phyloP scores from a whole-genome alignment of 2,329 filamentous ascomycete genomes.

The Colletotrichum paranaense region DNA sequence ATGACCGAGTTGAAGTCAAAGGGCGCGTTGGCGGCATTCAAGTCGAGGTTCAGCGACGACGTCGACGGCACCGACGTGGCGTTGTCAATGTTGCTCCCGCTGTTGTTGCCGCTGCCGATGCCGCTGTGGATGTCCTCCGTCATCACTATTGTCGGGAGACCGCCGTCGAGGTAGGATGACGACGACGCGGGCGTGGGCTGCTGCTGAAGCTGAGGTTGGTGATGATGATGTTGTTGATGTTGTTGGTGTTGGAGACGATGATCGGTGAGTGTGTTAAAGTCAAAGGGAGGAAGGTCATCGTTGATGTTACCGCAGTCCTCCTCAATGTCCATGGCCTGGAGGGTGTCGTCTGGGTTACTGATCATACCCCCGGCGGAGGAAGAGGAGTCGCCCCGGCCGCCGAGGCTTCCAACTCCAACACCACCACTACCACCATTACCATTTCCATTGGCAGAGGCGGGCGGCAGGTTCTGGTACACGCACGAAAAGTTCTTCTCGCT shows the following conservation, averaged over 20 bases:
- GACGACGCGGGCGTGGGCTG: neutral
- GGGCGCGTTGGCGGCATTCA: slow-evolving; percentile 39
- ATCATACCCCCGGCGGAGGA: neutral
- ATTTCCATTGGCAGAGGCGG: neutral
- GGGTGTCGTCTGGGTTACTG: slow-evolving; percentile 7
- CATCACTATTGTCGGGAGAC: slow-evolving; percentile 6
- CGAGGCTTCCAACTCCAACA: neutral
- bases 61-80: slow-evolving; percentile 38
- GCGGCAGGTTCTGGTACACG: slow-evolving; percentile 52
- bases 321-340: slow-evolving; percentile 31
- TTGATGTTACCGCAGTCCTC: neutral
- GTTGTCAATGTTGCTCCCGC: neutral
- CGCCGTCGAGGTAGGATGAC: slow-evolving; percentile 8
- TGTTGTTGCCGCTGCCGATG: neutral
- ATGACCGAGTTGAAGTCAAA: slow-evolving; percentile 44
- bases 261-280: slow-evolving; percentile 24
- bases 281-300: slow-evolving; percentile 11
- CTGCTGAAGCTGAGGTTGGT: slow-evolving; percentile 3
- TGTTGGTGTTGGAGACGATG: slow-evolving; percentile 12
- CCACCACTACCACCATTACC: neutral
- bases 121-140: slow-evolving; percentile 1
- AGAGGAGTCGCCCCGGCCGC: neutral
- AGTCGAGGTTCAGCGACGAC: slow-evolving; percentile 29
- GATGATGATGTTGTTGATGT: neutral
- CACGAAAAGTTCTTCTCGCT: slow-evolving; percentile 54